A percentile compares a stretch with the other conserved stretches of the same genome.
phyloP scores from a whole-genome alignment of 139 green algal genomes.

The Tetradesmus obliquus region DNA sequence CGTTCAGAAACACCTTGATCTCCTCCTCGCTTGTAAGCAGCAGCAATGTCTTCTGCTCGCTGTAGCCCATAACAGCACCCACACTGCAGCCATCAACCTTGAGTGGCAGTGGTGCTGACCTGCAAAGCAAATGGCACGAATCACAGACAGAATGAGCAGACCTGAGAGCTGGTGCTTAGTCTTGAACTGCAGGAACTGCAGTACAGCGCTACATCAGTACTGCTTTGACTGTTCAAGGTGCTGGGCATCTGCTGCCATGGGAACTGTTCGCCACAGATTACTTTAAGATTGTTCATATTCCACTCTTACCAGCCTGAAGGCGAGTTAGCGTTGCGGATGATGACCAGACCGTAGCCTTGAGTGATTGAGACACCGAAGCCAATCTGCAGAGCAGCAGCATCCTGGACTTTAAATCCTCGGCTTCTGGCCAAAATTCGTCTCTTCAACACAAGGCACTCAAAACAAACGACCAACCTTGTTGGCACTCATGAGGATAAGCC shows the following conservation, averaged over 20 bases:
- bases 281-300: too few relatives aligned
- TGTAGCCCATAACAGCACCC: conserved; percentile 70
- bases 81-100: conserved; percentile 71
- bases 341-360: conserved; percentile 64
- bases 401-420: neutral
- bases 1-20: conserved; percentile 58
- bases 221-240: neutral
- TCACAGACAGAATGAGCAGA: neutral
- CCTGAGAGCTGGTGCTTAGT: neutral
- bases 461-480: conserved; percentile 54
- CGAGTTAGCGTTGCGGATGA: conserved; percentile 51
- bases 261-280: too few relatives aligned
- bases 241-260: neutral
- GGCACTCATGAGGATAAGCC: conserved; percentile 62
- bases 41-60: conserved; percentile 62
- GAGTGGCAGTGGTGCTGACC: conserved; percentile 65
- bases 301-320: conserved; percentile 55
- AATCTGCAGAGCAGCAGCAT: conserved; percentile 52
- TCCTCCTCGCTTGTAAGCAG: conserved; percentile 58
- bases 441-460: neutral
- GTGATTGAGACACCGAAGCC: conserved; percentile 70
- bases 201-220: neutral
- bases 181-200: neutral
- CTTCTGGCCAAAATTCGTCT: neutral
- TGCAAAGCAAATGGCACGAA: conserved; percentile 13